Evolutionary conservation across 352 stramenopile species (phyloP), one percentile per base, ranked within the genome.

Genomic region (Albugo laibachii): DNA sequence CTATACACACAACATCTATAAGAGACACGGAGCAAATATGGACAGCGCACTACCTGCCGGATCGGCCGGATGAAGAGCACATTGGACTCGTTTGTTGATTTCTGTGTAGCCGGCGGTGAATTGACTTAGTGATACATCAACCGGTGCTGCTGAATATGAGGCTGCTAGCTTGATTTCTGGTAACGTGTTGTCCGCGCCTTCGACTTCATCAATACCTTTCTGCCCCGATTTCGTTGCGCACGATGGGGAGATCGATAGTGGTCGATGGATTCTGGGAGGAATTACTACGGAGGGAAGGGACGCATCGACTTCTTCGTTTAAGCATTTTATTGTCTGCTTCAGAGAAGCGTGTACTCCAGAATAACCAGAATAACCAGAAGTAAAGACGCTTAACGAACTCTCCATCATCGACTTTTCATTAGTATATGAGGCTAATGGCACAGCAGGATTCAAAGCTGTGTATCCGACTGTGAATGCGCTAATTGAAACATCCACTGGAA

Each of bases 381-480:
- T 57, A 38, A 63, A 63, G 5, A 52, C 13, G 15, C 47, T 52
- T 8, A 52, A 15, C 13, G 47, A 52, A 14, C n/a, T 21, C 36
- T 21, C 35, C 14, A 52, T 48, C 43, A 24, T 37, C 6, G 24
- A 16, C 6, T 16, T 27, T 18, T 48, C 43, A 35, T 27, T 21
- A 24, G 11, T 8, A 14, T 16, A 19, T 21, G 18, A 16, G 24
- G 19, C 47, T 16, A 16, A 13, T 10, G 19, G 19, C 27, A 37
- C 4, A 24, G 47, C 36, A 5, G 15, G 5, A 24, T 20, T 24
- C 19, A 34, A 24, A 8, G 4, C 5, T 27, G 13, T 20, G 20
- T 61, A 65, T 18, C 56, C 56, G 2, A 41, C 24, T 18, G 56
- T 65, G 21, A 76, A 74, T 1, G 52, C 44, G 11, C 65, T 76